Evolutionary conservation across 306 rosid species (phyloP), one percentile per base, ranked within the genome.

Genomic region (Cercis canadensis): DNA sequence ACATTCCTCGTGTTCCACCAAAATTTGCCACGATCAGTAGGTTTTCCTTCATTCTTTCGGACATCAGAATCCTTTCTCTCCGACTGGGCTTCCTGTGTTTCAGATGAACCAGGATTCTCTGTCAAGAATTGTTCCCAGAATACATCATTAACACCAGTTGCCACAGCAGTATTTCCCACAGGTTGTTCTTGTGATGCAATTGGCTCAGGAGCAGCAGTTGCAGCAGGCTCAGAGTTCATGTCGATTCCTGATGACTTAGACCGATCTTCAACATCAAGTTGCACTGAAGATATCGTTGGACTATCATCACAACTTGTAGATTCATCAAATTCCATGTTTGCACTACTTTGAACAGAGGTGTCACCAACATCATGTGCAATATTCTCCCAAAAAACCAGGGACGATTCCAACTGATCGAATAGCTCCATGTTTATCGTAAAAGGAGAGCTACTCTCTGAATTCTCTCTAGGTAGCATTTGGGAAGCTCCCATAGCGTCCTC

Each of bases 111-210:
- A 19, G 97, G 93, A 82, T 85, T 82, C 85, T 93, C 98, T 1
- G 92, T 88, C 87, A 93, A 87, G 78, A 87, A 90, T 62, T 84
- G 92, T 66, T 90, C 88, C 97, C 98, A 93, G 66, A 90, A 93
- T 16, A 75, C 43, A 15, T 88, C 96, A 81, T 88, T 93, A 43
- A 65, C 85, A 55, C 93, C 90, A 4, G 85, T 71, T 21, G 82
- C 56, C 36, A 57, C 74, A 8, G 77, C 40, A 33, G 81, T 49
- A 39, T 72, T 33, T 59, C 32, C 86, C 16, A 41, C 67, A 17
- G 65, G 78, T 63, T 70, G 81, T 63, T 80, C 89, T 60, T 69
- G 62, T 5, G 80, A 69, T 80, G 84, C 41, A 55, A 50, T 62
- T 50, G 75, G 77, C 57, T 81, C 75, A 62, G 70, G 62, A 80